Evolutionary conservation across 208 protist genomes (phyloP).

Genomic region (Acanthamoeba royreba): DNA sequence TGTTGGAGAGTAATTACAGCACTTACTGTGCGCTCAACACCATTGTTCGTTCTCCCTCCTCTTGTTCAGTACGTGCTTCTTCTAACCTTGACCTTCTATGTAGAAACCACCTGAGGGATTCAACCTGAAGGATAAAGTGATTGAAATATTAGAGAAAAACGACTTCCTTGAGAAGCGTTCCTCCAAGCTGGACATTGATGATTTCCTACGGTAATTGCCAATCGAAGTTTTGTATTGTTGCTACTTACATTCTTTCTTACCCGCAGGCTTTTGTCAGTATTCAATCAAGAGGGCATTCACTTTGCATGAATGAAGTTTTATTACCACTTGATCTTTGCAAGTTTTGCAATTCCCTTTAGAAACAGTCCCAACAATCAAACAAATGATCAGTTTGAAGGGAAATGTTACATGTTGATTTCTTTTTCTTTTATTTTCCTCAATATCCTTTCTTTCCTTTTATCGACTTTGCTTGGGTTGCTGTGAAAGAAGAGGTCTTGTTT

Average conservation of each 20-base stretch:
- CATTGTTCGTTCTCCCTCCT: conserved; percentile 41
- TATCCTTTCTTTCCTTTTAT: no score
- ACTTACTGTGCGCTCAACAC: conserved; percentile 75
- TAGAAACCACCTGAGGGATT: background rate
- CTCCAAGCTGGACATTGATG: conserved; percentile 82
- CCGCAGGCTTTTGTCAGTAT: no score
- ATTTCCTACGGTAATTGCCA: conserved; percentile 69
- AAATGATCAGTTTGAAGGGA: no score
- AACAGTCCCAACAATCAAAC: no score
- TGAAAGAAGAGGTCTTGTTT: no score
- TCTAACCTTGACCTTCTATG: background rate
- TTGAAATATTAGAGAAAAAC: conserved; percentile 60
- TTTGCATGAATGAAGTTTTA: no score
- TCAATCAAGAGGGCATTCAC: no score
- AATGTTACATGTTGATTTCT: no score
- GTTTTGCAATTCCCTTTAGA: no score
- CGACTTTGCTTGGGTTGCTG: no score
- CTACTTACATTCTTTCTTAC: background rate
- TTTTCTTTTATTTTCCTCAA: no score
- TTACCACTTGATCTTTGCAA: no score
- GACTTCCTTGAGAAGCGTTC: conserved; percentile 73
- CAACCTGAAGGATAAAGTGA: conserved; percentile 65
- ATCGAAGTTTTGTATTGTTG: background rate
- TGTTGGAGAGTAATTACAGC: conserved; percentile 84
- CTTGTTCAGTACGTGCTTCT: background rate